These are phyloP conservation scores for Haematococcus sp. DNA, from an alignment of 139 green algal species.

Conservation along the genomic window DNA sequence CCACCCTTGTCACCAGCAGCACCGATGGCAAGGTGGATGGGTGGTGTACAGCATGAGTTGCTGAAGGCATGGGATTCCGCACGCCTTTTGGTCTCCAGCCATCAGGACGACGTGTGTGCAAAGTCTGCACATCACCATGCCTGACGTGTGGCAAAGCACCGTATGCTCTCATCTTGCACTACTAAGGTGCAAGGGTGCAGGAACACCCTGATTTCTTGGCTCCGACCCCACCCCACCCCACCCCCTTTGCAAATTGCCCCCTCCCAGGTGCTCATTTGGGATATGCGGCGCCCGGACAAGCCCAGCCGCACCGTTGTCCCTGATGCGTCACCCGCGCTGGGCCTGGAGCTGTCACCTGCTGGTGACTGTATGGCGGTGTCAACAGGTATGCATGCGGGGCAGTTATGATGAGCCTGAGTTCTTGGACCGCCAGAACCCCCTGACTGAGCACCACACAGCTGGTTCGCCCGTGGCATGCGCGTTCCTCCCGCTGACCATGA, in stretches of 20 bases:
- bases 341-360: conserved; percentile 12
- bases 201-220: no score
- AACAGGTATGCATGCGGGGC: background rate
- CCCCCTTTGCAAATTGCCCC: no score
- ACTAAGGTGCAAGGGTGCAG: no score
- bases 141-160: background rate
- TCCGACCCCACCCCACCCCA: no score
- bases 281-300: conserved; percentile 8
- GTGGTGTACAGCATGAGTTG: no score
- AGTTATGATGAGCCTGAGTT: background rate
- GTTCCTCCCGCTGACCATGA: background rate
- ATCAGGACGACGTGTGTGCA: no score
- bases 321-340: conserved; percentile 15
- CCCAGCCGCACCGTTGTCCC: conserved; percentile 6
- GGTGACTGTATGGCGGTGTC: conserved; percentile 31
- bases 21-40: conserved; percentile 33
- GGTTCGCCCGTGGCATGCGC: background rate
- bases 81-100: no score
- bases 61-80: no score
- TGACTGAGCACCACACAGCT: background rate
- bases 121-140: background rate
- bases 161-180: no score
- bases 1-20: conserved; percentile 4
- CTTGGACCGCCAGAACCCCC: background rate
- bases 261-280: conserved; percentile 22